phyloP scores from a whole-genome alignment of 78 protist species.

The Dictyostelium brefeldianum region DNA sequence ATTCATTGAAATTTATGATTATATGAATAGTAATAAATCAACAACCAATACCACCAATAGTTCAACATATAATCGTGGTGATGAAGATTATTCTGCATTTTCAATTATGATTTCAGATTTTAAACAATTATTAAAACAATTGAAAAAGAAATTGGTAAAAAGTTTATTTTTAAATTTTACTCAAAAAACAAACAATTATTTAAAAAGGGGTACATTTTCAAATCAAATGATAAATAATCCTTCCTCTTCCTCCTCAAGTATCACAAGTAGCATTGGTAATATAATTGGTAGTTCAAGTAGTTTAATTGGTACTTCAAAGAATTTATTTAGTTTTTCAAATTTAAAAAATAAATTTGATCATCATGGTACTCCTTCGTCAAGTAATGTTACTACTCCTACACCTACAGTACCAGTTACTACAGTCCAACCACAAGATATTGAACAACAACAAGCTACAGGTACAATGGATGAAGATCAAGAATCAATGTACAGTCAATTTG shows the following conservation, averaged over 20 bases:
- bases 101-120: slow-evolving; percentile 5
- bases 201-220: slow-evolving; percentile 1
- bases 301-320: background rate
- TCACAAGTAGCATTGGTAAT: background rate
- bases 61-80: background rate
- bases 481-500: background rate
- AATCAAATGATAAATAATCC: background rate
- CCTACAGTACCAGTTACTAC: too few relatives aligned
- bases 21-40: slow-evolving; percentile 29
- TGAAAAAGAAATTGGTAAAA: slow-evolving; percentile 21
- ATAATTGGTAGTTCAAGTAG: background rate
- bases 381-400: too few relatives aligned
- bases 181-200: background rate
- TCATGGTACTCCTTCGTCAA: too few relatives aligned
- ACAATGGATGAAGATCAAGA: too few relatives aligned
- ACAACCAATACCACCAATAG: background rate
- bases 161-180: slow-evolving; percentile 25
- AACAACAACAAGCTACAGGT: background rate
- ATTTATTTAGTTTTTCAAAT: slow-evolving; percentile 6
- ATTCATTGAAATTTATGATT: slow-evolving; percentile 47
- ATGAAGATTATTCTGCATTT: slow-evolving; percentile 51
- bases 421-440: too few relatives aligned
- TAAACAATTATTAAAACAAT: slow-evolving; percentile 29
- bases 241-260: background rate
- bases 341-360: background rate